Percentiles rank a stretch among this genome's conserved stretches.
These are phyloP conservation scores for Mariannaea elegans DNA, from an alignment of 2,329 filamentous ascomycete genomes.

Conservation along the genomic window DNA sequence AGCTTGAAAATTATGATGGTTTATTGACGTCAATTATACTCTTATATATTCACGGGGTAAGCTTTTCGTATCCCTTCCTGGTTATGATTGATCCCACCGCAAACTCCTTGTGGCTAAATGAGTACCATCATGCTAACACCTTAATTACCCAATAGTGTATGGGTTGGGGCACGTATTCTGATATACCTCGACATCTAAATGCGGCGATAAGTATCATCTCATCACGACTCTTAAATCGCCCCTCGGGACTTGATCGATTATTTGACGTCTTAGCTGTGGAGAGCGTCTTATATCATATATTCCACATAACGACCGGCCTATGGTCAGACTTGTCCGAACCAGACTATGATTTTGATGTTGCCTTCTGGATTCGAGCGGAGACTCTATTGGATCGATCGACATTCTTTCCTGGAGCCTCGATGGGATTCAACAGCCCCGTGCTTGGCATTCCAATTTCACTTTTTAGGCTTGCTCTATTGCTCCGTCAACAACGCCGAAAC, in stretches of 20 bases:
- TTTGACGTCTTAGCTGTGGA: conserved; percentile 36
- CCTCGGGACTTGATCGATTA: conserved; percentile 11
- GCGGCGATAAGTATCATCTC: conserved; percentile 33
- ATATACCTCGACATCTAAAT: conserved; percentile 32
- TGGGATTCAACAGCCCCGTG: conserved; percentile 32
- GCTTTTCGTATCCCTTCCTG: too few species aligned
- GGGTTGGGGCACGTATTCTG: conserved; percentile 29
- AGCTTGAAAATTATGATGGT: conserved; percentile 32
- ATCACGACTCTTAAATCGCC: conserved; percentile 18
- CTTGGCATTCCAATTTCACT: conserved; percentile 33
- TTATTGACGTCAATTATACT: conserved; percentile 39
- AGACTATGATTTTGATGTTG: conserved; percentile 20
- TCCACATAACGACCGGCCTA: conserved; percentile 29
- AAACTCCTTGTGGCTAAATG: too few species aligned
- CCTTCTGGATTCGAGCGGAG: conserved; percentile 32
- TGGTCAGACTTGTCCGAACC: conserved; percentile 28
- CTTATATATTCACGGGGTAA: conserved; percentile 38
- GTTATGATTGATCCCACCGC: too few species aligned
- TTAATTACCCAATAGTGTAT: conserved; percentile 31
- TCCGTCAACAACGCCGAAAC: conserved; percentile 21
- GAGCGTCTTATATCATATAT: conserved; percentile 38
- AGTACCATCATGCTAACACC: too few species aligned
- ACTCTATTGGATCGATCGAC: conserved; percentile 16
- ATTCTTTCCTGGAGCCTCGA: conserved; percentile 22
- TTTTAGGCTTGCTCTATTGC: conserved; percentile 23